phyloP scores from a whole-genome alignment of 2,329 filamentous ascomycete genomes.

The Diplodia intermedia region DNA sequence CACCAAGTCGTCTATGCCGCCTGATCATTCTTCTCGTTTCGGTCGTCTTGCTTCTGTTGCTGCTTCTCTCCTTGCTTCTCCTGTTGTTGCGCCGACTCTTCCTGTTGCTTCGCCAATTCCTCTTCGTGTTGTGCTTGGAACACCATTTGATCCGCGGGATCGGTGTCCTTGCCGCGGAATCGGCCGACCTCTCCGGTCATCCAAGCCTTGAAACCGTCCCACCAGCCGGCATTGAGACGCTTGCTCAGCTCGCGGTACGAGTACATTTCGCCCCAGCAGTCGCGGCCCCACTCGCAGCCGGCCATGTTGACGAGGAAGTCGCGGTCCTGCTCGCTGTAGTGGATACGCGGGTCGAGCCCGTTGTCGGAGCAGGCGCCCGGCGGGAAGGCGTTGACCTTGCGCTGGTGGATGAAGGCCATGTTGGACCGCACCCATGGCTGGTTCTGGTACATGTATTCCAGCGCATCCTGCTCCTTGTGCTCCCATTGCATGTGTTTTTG shows the following conservation, averaged over 20 bases:
- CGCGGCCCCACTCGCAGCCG: constrained; percentile 93
- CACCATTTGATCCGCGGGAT: constrained; percentile 23
- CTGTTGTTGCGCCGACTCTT: not conserved
- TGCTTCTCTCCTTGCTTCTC: too few species aligned
- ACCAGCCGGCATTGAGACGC: constrained; percentile 75
- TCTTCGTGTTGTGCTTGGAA: not conserved
- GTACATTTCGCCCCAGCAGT: constrained; percentile 99
- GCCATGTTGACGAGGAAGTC: constrained; percentile 99
- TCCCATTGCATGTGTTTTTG: constrained; percentile 99
- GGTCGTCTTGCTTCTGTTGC: not conserved
- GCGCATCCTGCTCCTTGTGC: constrained; percentile 95
- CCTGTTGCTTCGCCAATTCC: not conserved
- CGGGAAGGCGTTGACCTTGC: constrained; percentile 94
- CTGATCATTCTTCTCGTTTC: constrained; percentile 2
- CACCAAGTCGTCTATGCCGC: constrained; percentile 14
- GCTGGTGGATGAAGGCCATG: constrained; percentile 86
- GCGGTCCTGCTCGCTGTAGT: constrained; percentile 83
- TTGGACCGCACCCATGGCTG: constrained; percentile 93
- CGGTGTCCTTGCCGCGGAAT: constrained; percentile 8
- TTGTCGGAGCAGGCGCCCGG: constrained; percentile 80
- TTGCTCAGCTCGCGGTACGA: constrained; percentile 91
- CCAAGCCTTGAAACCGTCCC: constrained; percentile 19
- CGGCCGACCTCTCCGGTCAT: constrained; percentile 18
- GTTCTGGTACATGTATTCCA: constrained; percentile 88
- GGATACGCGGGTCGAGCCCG: constrained; percentile 75